Evolutionary conservation across 2,329 filamentous ascomycete species (phyloP), one percentile per base, ranked within the genome.

Genomic region (Trichoderma sp.): DNA sequence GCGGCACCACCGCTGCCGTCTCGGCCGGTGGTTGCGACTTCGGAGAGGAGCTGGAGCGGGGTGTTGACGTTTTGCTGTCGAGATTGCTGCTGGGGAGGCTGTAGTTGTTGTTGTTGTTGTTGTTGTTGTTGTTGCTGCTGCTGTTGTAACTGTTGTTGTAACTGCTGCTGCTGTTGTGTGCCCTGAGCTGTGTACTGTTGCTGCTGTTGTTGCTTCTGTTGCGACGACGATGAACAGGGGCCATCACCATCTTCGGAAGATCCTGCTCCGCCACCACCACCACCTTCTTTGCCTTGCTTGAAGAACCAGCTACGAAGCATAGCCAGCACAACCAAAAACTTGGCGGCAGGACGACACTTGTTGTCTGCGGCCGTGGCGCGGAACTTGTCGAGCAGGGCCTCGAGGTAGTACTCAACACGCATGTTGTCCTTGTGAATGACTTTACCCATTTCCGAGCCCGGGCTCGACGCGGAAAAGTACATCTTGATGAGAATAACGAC

Each of bases 401-500:
- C 91, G 3, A 97, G 87, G 80, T 94, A 93, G 72, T 89, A 86
- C 77, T 87, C 86, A 21, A 91, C 89, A 76, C 91, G 91, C 84
- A 96, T 89, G 78, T 92, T 88, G 73, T 92, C 89, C 77, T 90
- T 90, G 78, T 91, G 88, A 77, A 96, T 92, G 21, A 95, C 89
- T 76, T 89, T 89, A n/a, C 91, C 91, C 1, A 95, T 88, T 78
- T 92, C 91, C 18, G 90, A 92, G 56, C 89, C 88, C 0, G 91
- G 89, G 16, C 89, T 88, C 2, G 89, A 89, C 4, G 92, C 91
- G 9, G 91, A 90, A 67, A 93, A 92, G 83, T 92, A 93, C 77
- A 95, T 89, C 83, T 94, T 95, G 81, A 94, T 92, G 50, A 95
- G 85, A 38, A 93, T 90, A 24, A 95, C 91, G 3, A 92, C 88